Conservation (phyloP, 805 yeast genomes). For the Schwanniomyces yamadae region DNA sequence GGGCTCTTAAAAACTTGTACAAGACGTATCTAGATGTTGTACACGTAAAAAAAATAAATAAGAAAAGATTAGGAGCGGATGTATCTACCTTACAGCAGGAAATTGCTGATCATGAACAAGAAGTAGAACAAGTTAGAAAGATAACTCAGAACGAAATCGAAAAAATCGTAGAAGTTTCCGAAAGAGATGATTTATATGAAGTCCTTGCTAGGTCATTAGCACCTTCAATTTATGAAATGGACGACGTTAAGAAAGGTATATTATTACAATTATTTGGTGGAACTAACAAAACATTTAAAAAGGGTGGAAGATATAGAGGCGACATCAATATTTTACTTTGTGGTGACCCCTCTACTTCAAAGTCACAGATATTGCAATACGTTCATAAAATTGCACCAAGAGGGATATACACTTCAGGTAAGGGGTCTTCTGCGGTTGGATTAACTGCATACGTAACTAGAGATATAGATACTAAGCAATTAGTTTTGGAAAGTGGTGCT, state of each 20-base stretch:
- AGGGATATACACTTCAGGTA: constrained; percentile 97
- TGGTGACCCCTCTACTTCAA: constrained; percentile 98
- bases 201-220: constrained; percentile 87
- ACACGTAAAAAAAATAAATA: constrained; percentile 84
- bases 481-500: constrained; percentile 95
- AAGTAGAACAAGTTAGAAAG: constrained; percentile 73
- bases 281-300: constrained; percentile 79
- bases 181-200: constrained; percentile 80
- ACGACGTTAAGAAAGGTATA: constrained; percentile 95
- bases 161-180: constrained; percentile 58
- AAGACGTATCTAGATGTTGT: constrained; percentile 94
- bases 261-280: constrained; percentile 94
- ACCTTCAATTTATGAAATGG: constrained; percentile 95
- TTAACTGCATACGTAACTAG: constrained; percentile 94
- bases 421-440: constrained; percentile 99
- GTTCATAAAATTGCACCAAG: constrained; percentile 98
- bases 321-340: constrained; percentile 88
- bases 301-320: constrained; percentile 95
- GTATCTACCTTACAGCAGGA: constrained; percentile 55
- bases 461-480: constrained; percentile 89
- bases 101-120: constrained; percentile 62
- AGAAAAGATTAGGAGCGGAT: constrained; percentile 78
- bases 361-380: constrained; percentile 90
- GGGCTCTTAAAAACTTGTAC: constrained; percentile 79
- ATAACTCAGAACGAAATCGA: constrained; percentile 68